Conservation (phyloP, 176 grass and related monocot genomes). For the Triticum dicoccoides region DNA sequence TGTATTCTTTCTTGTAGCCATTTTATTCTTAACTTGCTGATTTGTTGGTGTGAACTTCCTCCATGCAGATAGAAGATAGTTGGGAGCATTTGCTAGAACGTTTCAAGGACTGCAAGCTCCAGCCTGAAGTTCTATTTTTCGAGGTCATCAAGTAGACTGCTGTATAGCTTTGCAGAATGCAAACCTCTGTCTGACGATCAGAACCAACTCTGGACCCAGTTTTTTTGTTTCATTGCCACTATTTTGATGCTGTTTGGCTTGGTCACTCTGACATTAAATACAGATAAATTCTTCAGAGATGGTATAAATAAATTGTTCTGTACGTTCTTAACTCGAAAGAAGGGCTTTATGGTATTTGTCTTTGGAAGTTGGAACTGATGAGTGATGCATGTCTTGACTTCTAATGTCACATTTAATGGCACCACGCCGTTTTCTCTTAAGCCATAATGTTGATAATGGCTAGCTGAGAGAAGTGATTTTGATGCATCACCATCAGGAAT, state of each 20-base stretch:
- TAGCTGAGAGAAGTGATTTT: background rate
- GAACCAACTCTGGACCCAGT: background rate
- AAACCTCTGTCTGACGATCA: background rate
- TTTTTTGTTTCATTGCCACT: background rate
- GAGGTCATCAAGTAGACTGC: slow-evolving; percentile 21
- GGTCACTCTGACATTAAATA: background rate
- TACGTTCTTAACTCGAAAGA: background rate
- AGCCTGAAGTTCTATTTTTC: slow-evolving; percentile 21
- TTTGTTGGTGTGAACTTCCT: background rate
- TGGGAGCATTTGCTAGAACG: slow-evolving; percentile 19
- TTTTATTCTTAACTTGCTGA: background rate
- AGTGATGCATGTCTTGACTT: background rate
- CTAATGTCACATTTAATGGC: background rate
- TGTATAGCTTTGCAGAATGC: background rate
- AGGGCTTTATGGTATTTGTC: background rate
- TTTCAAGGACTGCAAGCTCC: slow-evolving; percentile 17
- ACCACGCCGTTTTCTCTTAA: too few relatives aligned
- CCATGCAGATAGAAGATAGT: slow-evolving; percentile 2
- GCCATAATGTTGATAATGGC: background rate
- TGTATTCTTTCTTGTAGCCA: background rate
- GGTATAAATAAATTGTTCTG: background rate
- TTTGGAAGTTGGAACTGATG: background rate
- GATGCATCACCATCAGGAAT: background rate
- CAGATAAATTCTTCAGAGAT: background rate
- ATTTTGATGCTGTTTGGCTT: background rate